Evolutionary conservation across 257 asterid species (phyloP), one percentile per base, ranked within the genome.

Genomic region (Fraxinus quadrangulata): DNA sequence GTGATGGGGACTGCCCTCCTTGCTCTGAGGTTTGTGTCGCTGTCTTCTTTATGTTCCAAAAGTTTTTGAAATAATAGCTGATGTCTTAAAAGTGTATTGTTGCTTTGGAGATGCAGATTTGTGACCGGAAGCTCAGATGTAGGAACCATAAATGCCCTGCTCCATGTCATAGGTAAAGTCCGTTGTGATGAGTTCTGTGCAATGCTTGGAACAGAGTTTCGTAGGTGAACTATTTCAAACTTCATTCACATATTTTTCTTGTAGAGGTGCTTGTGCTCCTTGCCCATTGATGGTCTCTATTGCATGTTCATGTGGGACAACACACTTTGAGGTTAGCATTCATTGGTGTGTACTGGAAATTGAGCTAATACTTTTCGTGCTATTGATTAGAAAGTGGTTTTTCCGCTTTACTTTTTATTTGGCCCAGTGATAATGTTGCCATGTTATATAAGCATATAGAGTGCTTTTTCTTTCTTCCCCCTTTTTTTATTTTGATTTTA

Each of bases 71-170:
- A 37, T 47, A 21, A n/a, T 34, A 63, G 42, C 7, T 71, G 3
- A 70, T 71, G 39, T 34, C 82, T 47, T 49, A 67, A 73, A 36
- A 28, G 37, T 37, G 45, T 51, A 14, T 28, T 47, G 75, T 63
- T 70, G 73, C 79, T 63, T 30, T 79, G 83, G 80, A 49, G 21
- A 39, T 42, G 79, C 90, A 94, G 99, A 84, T 90, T 75, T 92
- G 99, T 88, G 99, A 91, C 75, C 84, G 89, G 92, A 94, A 86
- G 88, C 99, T 94, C 70, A 90, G 96, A 19, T 94, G 99, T 89
- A 88, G 97, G 86, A 94, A 92, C 81, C 99, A 94, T 84, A 94
- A 94, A 90, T 94, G 99, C 83, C 96, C 96, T 36, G 87, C 99
- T 75, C 99, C 99, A 72, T 94, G 99, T 83, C 99, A 92, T 76